These are phyloP conservation scores for Diplodia corticola DNA, from an alignment of 2,329 filamentous ascomycete genomes.

Conservation along the genomic window DNA sequence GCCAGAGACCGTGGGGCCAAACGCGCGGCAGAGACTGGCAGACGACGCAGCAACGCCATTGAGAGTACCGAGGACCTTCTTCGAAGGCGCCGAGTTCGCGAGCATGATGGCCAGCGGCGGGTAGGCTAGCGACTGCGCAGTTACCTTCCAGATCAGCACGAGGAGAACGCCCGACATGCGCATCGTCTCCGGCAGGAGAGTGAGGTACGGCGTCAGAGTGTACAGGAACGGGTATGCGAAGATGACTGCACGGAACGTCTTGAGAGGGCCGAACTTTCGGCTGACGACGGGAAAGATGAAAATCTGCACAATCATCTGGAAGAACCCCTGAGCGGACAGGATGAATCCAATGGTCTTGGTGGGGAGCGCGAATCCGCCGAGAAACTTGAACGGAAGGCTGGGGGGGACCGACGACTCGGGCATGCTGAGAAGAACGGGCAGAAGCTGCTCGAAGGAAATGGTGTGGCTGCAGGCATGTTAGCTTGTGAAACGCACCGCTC, in stretches of 20 bases:
- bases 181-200: conserved; percentile 71
- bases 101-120: conserved; percentile 87
- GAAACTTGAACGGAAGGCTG: conserved; percentile 81
- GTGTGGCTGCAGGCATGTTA: conserved; percentile 69
- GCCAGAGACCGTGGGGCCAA: conserved; percentile 86
- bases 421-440: conserved; percentile 88
- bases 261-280: conserved; percentile 72
- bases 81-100: conserved; percentile 82
- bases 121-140: conserved; percentile 86
- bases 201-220: conserved; percentile 82
- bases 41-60: conserved; percentile 91
- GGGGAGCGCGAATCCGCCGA: conserved; percentile 78
- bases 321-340: conserved; percentile 82
- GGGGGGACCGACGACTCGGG: conserved; percentile 51
- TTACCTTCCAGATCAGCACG: conserved; percentile 87
- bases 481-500: conserved; percentile 26
- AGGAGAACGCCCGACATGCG: conserved; percentile 75
- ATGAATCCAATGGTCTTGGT: conserved; percentile 85
- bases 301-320: conserved; percentile 84
- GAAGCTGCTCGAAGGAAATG: conserved; percentile 91
- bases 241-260: conserved; percentile 78
- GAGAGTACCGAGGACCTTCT: conserved; percentile 82
- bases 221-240: conserved; percentile 86
- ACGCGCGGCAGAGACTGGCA: conserved; percentile 82
- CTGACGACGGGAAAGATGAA: conserved; percentile 80